Base-by-base conservation (phyloP, 2,329 filamentous ascomycete species). In the Pseudovirgaria hyperparasitica region DNA sequence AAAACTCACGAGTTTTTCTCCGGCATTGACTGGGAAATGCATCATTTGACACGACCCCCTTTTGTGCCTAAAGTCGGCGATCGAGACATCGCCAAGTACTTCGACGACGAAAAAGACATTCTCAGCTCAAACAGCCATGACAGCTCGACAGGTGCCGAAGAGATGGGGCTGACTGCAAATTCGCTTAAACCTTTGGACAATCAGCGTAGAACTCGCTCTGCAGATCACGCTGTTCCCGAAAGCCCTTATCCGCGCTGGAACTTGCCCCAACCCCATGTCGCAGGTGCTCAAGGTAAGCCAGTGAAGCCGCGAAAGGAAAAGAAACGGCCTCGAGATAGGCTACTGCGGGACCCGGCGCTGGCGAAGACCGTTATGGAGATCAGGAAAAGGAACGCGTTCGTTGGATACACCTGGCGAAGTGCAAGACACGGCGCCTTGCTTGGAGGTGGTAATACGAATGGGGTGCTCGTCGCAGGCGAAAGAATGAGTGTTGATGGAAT, bases 1-100 rank as follows among this genome's bases (percentile, higher is more conserved):
- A 94, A 92, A 50, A 57, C 66, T 4, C 90, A 96, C 54, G 70
- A 72, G 8, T 96, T 87, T 68, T 96, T 96, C 58, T 67, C 65
- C 30, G 72, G 73, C 26, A 71, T 92, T 10, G 68, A 72, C 1
- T 96, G 84, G 90, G 71, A 79, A 9, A 69, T 68, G 1, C 54
- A 93, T 10, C 79, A 90, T 43, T 55, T 67, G 18, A 67, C 72
- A 29, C 60, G 61, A 6, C 86, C 87, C 1, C 86, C 86, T 0
- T 87, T 92, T 42, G 61, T 92, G 1, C 87, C 87, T 0, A 66
- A 72, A 7, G 74, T 94, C 14, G 50, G 54, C 19, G 49, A 52
- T 14, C 60, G 64, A 34, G 44, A 50, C 9, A 60, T 65, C 46
- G 90, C 85, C 1, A 82, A 79, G 42, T 96, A 93, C 48, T 96